Evolutionary conservation across 2,329 filamentous ascomycete species (phyloP), one percentile per base, ranked within the genome.

Genomic region (Alternaria viburni): DNA sequence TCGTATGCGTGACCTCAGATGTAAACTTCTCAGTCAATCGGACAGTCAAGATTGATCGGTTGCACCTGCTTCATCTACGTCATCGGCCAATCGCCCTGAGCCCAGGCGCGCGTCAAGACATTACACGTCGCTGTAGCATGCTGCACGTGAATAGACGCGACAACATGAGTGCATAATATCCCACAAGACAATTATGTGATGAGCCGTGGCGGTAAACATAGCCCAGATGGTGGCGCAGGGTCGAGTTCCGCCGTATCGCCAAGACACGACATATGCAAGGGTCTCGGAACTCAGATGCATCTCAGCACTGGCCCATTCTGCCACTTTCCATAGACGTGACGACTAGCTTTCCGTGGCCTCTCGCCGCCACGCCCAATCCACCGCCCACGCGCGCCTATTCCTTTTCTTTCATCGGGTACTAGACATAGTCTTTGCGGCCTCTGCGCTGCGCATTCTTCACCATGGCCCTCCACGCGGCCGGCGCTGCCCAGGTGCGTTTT

Each of bases 391-490:
- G 61, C 68, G 21, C 51, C 60, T 65, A 66, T 62, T 69, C 66
- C 57, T 70, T 72, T 60, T 51, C 54, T 36, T 46, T 49, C 61
- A 69, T 64, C 68, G 69, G 72, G 69, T 67, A 62, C 49, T 64
- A 57, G 47, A 55, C 46, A 61, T 59, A 44, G 45, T 26, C 62
- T 54, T 49, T 56, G 77, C 77, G 77, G 77, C 76, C 59, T 61
- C 65, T 69, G 76, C 77, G 77, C 77, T 61, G 36, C 55, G 45
- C 21, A 44, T 54, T 57, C 28, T 41, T 65, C 70, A 81, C 64
- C 73, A 86, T 86, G 85, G 84, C 84, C 74, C 84, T 86, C 71
- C 83, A 84, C 75, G 78, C 81, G 70, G 80, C 84, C 67, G 76
- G 83, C 69, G 80, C 79, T 66, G 74, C 83, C 66, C 83, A 83